These are phyloP conservation scores for Anastatica hierochuntica DNA, from an alignment of 345 rosid genomes.

Conservation along the genomic window DNA sequence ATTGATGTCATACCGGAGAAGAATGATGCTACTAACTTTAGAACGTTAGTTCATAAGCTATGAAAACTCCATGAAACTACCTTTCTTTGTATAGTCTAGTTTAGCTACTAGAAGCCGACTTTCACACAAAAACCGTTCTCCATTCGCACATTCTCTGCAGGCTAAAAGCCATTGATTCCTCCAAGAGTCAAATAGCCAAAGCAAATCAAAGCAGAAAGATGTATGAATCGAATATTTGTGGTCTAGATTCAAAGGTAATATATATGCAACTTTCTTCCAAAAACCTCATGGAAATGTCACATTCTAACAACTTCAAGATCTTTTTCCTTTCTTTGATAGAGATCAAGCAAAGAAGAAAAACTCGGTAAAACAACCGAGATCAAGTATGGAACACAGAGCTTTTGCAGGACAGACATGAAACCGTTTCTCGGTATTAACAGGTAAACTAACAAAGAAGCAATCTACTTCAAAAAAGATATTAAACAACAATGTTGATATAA, in stretches of 20 bases:
- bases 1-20: not conserved
- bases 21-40: not conserved
- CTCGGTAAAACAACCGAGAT: not conserved
- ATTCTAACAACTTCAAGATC: not conserved
- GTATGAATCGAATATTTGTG: not conserved
- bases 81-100: not conserved
- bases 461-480: not conserved
- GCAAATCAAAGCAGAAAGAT: conserved; percentile 7
- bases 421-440: not conserved
- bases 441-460: conserved; percentile 6
- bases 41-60: conserved; percentile 15
- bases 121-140: too few relatives aligned
- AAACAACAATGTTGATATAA: conserved; percentile 7
- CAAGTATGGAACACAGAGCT: conserved; percentile 11
- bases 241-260: conserved; percentile 6
- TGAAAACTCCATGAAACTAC: not conserved
- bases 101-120: not conserved
- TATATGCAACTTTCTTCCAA: not conserved
- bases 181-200: conserved; percentile 9
- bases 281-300: not conserved
- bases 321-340: not conserved
- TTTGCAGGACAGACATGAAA: conserved; percentile 11
- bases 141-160: conserved; percentile 11
- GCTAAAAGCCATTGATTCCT: not conserved
- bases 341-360: conserved; percentile 7